These are phyloP conservation scores for Hordeum vulgare DNA, from an alignment of 176 grass and related monocot species.

Conservation along the genomic window MorexV3_pseudomolecules_assembly NC_058524.1:121057264-121057763, in stretches of 20 bases:
- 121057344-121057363: neutral
- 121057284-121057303: neutral
- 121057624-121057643: neutral
- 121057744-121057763: too few relatives aligned
- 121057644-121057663: neutral
- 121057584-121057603: neutral
- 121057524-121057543: neutral
- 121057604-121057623: neutral
- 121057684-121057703: neutral
- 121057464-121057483: neutral
- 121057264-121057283: neutral
- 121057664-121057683: neutral
- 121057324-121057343: neutral
- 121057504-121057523: neutral
- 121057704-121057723: too few relatives aligned
- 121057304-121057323: constrained; percentile 15
- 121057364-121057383: constrained; percentile 35
- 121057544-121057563: neutral
- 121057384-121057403: neutral
- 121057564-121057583: neutral
- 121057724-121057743: too few relatives aligned
- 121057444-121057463: neutral
- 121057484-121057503: neutral
- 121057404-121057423: neutral
- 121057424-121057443: too few relatives aligned